Base-by-base conservation (phyloP, 2,329 filamentous ascomycete species). In the Exophiala phaeomuriformis region DNA sequence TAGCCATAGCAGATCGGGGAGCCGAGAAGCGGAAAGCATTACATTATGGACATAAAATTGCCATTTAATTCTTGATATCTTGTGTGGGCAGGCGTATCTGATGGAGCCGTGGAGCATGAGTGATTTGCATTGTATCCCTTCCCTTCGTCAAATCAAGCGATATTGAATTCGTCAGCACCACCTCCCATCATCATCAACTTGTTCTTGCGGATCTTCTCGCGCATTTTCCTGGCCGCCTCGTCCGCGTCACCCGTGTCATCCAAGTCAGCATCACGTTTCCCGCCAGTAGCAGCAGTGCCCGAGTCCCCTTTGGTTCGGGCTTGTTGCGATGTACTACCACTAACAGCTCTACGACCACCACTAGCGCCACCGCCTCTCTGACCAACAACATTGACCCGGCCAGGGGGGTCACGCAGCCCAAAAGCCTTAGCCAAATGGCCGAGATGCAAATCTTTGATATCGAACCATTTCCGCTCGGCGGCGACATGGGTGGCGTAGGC, bases 371-470 rank as follows among this genome's bases (percentile, higher is more conserved):
- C 29, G 43, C 54, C 52, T 69, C 63, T 71, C 70, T 44, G 72
- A 73, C 73, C 71, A n/a, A 71, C 70, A 12, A 74, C 70, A 58
- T 74, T 75, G 57, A 98, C 94, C 47, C 87, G 86, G 3, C 86
- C 86, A 0, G 93, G 93, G 32, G 88, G 83, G 68, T 98, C 93
- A 59, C 94, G 79, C 61, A 98, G 73, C 1, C 84, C 93, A 67
- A 95, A 98, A 29, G 86, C 88, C 75, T 98, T 98, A 5, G 91
- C 91, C 60, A 93, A 75, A 75, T 98, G 93, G 2, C 93, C 93
- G 5, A 97, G 73, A 68, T 98, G 93, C 44, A 98, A 73, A 64
- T 88, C 82, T 56, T 88, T 90, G 70, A 96, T 94, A 68, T 97
- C 88, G 68, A 98, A 98, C 67, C 86, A 90, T 49, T 76, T 75